Percentiles rank a stretch among this genome's conserved stretches.
Evolutionary conservation across 495 filamentous ascomycete species (phyloP).

Genomic region (Penicillium cosmopolitanum): DNA sequence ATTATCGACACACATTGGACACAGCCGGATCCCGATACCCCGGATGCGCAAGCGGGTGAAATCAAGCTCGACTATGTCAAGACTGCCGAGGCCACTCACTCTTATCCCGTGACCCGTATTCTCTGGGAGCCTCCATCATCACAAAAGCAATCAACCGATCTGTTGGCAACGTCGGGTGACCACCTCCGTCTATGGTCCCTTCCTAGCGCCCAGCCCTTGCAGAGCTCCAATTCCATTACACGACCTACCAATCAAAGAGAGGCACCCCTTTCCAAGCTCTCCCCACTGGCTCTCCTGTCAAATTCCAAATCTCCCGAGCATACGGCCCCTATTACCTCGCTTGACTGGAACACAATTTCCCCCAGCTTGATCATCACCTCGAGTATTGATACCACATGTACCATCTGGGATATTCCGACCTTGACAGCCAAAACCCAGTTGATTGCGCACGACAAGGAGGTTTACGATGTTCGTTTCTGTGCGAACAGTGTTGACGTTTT

Average conservation of each 20-base stretch:
- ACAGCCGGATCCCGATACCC: constrained; percentile 66
- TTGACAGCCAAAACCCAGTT: constrained; percentile 97
- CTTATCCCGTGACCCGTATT: constrained; percentile 94
- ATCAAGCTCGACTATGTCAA: constrained; percentile 88
- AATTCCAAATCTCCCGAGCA: constrained; percentile 99
- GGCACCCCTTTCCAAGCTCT: constrained; percentile 77
- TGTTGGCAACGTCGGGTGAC: constrained; percentile 94
- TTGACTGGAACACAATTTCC: constrained; percentile 97
- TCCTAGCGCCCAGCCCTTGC: constrained; percentile 55
- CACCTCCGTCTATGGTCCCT: constrained; percentile 96
- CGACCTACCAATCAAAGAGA: constrained; percentile 66
- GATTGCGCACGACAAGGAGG: constrained; percentile 98
- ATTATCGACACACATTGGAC: constrained; percentile 85
- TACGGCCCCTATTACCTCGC: constrained; percentile 90
- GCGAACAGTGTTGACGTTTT: constrained; percentile 96
- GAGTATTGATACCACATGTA: constrained; percentile 98
- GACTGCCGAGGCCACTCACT: constrained; percentile 96
- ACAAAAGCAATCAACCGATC: constrained; percentile 93
- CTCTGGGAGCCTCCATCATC: constrained; percentile 98
- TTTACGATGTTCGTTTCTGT: constrained; percentile 97
- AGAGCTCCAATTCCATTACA: constrained; percentile 72
- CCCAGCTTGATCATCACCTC: constrained; percentile 97
- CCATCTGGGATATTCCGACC: constrained; percentile 99
- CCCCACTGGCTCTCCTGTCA: constrained; percentile 88
- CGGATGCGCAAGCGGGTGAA: constrained; percentile 66